Evolutionary conservation across 805 yeast species (phyloP), one percentile per base, ranked within the genome.

Genomic region (Debaryomyces prosopidis): DNA sequence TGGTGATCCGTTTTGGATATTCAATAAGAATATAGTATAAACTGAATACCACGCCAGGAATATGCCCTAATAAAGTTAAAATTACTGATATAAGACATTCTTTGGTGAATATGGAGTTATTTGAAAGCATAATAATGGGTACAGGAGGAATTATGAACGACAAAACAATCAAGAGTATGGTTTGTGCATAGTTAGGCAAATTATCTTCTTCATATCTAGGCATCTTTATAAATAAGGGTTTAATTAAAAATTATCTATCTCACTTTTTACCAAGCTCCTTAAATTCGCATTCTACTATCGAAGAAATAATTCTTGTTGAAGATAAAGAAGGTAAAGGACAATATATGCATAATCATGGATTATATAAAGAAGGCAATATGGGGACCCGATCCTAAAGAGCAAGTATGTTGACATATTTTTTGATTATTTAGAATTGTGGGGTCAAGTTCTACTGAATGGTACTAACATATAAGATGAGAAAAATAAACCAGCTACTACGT

Each of bases 311-410:
- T 23, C 26, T 23, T 23, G 10, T 23, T 23, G 26, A 23, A 23
- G 26, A 23, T 23, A 23, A 23, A 7, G 26, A 23, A 7, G 26
- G 6, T 23, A 10, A 23, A 23, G 6, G 26, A 23, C 9, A 23
- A 23, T 23, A 23, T 23, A 23, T 23, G 26, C 6, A 23, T 23
- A 12, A 36, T 17, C 20, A 92, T 92, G 98, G 89, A 92, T 60
- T 85, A 76, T 62, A 64, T 92, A 28, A 91, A 89, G 69, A 84
- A 85, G 61, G 87, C 91, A 3, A 84, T 92, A 32, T 92, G 95
- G 86, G 99, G 99, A 0, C 97, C 98, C 0, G 97, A 91, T 60
- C 97, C 97, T 35, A 85, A 85, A 58, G 98, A 89, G 58, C 96
- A 86, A 58, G 84, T 76, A 64, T 40, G 80, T 71, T 10, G 14